Evolutionary conservation across 2,329 filamentous ascomycete species (phyloP), one percentile per base, ranked within the genome.

Genomic region (Neonectria magnoliae): DNA sequence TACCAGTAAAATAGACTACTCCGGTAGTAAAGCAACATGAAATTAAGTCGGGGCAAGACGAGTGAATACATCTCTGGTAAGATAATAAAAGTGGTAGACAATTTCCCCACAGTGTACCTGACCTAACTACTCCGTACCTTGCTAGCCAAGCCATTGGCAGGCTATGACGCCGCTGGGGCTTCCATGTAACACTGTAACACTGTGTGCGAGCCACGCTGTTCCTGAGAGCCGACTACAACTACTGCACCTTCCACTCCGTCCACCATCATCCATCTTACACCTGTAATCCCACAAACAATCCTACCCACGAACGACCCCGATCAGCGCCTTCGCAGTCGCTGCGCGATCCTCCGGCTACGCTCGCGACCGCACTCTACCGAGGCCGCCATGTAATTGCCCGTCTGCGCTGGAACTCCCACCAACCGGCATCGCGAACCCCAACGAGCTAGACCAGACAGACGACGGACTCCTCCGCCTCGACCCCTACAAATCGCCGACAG

Each of bases 341-440:
- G 45, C 52, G 50, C 60, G 57, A 44, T 25, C 44, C 20, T 42
- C 42, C 13, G 11, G 50, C 13, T 13, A 9, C 41, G 25, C 38
- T 52, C 38, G 57, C 36, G 25, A 29, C 22, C 25, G 27, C 38
- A 22, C 25, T 18, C 25, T 18, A 27, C 44, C 33, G 31, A 63
- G 60, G 55, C 57, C 64, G 59, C 63, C 42, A 66, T 66, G 64
- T 67, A 45, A 64, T 47, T 31, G 41, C 52, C 47, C 51, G 52
- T 44, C 56, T 36, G 29, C 54, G 47, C 25, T 45, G 31, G 58
- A 31, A 25, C 42, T 58, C 45, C 58, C 47, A 54, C 42, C 54
- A 44, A 55, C 41, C 55, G 20, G 31, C 33, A 25, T 54, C 50
- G 31, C 41, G 56, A 59, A 31, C 55, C 60, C 53, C 36, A 38